These are phyloP conservation scores for Articulospora tetracladia DNA, from an alignment of 495 filamentous ascomycete species.

Conservation along the genomic window DNA sequence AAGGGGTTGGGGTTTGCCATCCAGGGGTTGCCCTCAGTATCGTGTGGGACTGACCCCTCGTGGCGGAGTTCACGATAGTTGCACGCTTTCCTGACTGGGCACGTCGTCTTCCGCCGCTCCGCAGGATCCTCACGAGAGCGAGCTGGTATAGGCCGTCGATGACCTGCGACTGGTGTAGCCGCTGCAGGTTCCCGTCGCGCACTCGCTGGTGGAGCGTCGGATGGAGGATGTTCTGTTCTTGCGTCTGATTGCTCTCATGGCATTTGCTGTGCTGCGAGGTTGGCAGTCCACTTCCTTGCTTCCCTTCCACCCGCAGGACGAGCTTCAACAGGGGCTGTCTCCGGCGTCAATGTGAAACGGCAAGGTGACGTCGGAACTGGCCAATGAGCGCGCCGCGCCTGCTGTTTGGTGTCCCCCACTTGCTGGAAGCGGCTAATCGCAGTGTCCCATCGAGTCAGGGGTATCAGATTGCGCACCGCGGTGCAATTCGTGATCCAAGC, in stretches of 20 bases:
- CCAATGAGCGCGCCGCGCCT: neutral
- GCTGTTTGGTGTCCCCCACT: neutral
- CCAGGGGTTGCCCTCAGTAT: neutral
- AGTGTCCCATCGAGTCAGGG: neutral
- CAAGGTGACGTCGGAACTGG: neutral
- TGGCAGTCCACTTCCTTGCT: neutral
- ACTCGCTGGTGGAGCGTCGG: neutral
- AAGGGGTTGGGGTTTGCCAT: neutral
- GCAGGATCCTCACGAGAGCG: neutral
- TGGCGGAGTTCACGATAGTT: conserved; percentile 7
- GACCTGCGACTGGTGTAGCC: neutral
- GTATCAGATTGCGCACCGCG: neutral
- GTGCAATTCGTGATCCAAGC: neutral
- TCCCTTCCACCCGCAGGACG: too few relatives aligned
- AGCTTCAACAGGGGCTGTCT: neutral
- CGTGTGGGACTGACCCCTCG: neutral
- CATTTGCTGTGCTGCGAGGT: too few relatives aligned
- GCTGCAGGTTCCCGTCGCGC: neutral
- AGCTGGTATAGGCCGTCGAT: neutral
- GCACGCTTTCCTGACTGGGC: conserved; percentile 12
- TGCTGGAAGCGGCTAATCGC: conserved; percentile 3
- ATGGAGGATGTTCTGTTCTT: neutral
- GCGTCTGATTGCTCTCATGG: neutral
- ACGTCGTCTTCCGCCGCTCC: neutral
- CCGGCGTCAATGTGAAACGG: conserved; percentile 8